Evolutionary conservation across 2,329 filamentous ascomycete genomes (phyloP).

Genomic region (Fusarium neocosmosporiellum): DNA sequence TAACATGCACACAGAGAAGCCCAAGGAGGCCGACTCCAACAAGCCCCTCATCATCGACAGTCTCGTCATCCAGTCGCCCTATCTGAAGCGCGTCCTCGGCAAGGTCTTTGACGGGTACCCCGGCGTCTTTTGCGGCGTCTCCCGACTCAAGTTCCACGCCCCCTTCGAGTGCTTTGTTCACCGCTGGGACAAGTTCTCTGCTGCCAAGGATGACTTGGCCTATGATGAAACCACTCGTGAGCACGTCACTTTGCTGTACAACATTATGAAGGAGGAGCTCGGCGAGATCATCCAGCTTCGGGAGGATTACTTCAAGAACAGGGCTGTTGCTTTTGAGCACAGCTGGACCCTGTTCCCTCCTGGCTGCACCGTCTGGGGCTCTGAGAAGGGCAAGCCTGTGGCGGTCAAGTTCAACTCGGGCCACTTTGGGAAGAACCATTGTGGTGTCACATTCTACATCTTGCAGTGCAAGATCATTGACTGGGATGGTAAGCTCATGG

Average conservation of each 20-base stretch:
- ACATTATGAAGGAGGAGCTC: conserved; percentile 62
- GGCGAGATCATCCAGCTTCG: conserved; percentile 60
- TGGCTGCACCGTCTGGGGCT: conserved; percentile 54
- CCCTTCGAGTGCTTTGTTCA: conserved; percentile 75
- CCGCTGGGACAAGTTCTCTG: conserved; percentile 65
- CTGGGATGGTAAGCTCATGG: conserved; percentile 61
- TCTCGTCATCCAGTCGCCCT: conserved; percentile 72
- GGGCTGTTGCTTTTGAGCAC: conserved; percentile 64
- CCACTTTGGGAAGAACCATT: conserved; percentile 51
- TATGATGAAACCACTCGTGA: conserved; percentile 56
- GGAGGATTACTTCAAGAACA: conserved; percentile 63
- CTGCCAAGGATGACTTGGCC: conserved; percentile 53
- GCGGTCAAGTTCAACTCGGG: conserved; percentile 53
- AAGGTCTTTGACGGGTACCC: conserved; percentile 68
- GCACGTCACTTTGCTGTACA: conserved; percentile 60
- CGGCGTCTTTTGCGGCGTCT: conserved; percentile 67
- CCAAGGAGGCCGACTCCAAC: conserved; percentile 66
- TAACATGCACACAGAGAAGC: conserved; percentile 41
- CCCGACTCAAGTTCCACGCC: conserved; percentile 69
- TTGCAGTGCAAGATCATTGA: conserved; percentile 58
- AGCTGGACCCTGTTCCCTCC: conserved; percentile 66
- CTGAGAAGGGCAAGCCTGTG: conserved; percentile 52
- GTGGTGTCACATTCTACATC: conserved; percentile 53
- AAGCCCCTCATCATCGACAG: conserved; percentile 71
- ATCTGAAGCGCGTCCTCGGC: conserved; percentile 66